Evolutionary conservation across 257 asterid genomes (phyloP).

Genomic region (Scutellaria minor): DNA sequence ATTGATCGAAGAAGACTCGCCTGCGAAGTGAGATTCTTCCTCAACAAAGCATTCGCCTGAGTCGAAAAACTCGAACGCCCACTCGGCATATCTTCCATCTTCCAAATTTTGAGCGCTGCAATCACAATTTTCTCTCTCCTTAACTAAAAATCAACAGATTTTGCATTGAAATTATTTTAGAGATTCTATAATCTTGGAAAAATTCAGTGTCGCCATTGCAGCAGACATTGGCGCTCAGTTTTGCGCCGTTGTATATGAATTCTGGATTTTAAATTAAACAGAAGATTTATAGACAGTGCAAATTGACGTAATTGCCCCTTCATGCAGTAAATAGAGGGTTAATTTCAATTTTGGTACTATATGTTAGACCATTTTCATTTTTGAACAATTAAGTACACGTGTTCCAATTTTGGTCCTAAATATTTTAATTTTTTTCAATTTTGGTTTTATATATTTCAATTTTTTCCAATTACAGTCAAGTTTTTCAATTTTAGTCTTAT

Average conservation of each 20-base stretch:
- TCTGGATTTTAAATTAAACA: conserved; percentile 3
- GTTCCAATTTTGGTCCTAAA: too few species aligned
- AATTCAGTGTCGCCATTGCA: not conserved
- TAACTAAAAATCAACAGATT: conserved; percentile 7
- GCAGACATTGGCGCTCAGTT: conserved; percentile 12
- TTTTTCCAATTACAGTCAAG: too few species aligned
- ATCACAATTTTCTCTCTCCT: not conserved
- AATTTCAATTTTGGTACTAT: too few species aligned
- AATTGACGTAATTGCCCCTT: conserved; percentile 51
- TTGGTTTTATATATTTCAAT: too few species aligned
- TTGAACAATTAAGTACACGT: too few species aligned
- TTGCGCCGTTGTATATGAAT: conserved; percentile 37
- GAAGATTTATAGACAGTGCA: not conserved
- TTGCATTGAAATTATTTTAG: not conserved
- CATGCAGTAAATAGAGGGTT: too few species aligned
- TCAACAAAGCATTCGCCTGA: conserved; percentile 87
- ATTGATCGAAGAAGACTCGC: conserved; percentile 32
- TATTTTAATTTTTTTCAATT: too few species aligned
- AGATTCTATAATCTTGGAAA: too few species aligned
- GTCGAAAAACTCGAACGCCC: conserved; percentile 75
- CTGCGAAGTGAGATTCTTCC: conserved; percentile 91
- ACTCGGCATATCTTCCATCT: conserved; percentile 38
- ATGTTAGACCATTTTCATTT: too few species aligned
- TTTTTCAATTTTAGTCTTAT: too few species aligned
- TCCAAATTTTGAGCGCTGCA: conserved; percentile 7